A percentile compares a stretch with the other conserved stretches of the same genome.
phyloP scores from a whole-genome alignment of 306 rosid species.

The Trichosanthes truncata region DNA sequence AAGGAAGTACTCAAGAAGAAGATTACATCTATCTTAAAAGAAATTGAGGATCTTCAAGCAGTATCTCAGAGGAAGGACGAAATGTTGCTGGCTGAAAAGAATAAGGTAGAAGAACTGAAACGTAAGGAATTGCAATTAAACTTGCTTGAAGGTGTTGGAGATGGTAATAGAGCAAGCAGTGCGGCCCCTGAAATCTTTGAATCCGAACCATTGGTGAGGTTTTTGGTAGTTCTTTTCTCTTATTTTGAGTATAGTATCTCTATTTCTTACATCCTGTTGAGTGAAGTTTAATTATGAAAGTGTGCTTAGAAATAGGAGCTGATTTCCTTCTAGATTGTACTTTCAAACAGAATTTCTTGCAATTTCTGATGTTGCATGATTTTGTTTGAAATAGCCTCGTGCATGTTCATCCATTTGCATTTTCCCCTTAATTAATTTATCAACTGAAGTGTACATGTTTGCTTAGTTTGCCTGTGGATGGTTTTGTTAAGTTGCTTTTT shows the following conservation, averaged over 20 bases:
- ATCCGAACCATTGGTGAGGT: conserved; percentile 81
- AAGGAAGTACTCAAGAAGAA: conserved; percentile 64
- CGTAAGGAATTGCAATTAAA: conserved; percentile 24
- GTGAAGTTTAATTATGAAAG: background rate
- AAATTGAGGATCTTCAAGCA: conserved; percentile 48
- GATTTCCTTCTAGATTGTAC: background rate
- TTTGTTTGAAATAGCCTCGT: background rate
- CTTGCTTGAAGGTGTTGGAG: conserved; percentile 28
- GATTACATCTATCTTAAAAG: conserved; percentile 44
- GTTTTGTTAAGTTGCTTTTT: background rate
- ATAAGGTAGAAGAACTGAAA: conserved; percentile 52
- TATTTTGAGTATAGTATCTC: background rate
- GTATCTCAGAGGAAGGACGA: conserved; percentile 53
- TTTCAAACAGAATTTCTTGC: background rate
- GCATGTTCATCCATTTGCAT: background rate
- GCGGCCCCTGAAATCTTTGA: conserved; percentile 64
- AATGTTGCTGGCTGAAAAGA: conserved; percentile 65
- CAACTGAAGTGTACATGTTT: background rate
- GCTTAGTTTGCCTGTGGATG: background rate
- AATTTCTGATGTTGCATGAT: background rate
- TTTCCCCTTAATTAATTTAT: background rate
- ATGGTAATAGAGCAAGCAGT: conserved; percentile 37
- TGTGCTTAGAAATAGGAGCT: background rate
- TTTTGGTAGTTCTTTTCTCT: conserved; percentile 7
- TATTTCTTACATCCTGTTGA: background rate